Evolutionary conservation across 1,284 basidiomycete genomes (phyloP).

Genomic region (Rhodotorula sp.): DNA sequence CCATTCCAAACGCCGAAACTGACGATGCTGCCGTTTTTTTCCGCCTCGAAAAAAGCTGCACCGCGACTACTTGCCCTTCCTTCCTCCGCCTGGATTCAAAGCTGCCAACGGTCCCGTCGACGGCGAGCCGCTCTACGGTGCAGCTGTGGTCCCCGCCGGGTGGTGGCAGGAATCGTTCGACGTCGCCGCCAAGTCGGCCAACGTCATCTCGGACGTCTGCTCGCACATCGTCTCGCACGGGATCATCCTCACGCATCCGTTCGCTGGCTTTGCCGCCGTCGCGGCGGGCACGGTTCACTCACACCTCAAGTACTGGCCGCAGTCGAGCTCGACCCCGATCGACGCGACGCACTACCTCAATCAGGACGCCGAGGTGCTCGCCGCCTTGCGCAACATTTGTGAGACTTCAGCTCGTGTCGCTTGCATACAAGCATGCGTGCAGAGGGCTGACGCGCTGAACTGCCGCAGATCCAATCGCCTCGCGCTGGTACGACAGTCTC

Average conservation of each 20-base stretch:
- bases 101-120: conserved; percentile 39
- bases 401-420: background rate
- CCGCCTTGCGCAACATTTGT: conserved; percentile 30
- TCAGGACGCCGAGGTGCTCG: conserved; percentile 30
- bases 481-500: conserved; percentile 37
- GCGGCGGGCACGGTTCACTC: conserved; percentile 37
- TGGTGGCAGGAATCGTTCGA: conserved; percentile 40
- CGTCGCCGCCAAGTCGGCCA: conserved; percentile 25
- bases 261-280: conserved; percentile 38
- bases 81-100: conserved; percentile 39
- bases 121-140: conserved; percentile 39
- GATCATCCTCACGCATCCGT: conserved; percentile 37
- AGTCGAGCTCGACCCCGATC: conserved; percentile 12
- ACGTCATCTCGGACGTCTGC: conserved; percentile 34
- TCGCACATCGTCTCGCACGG: conserved; percentile 32
- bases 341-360: conserved; percentile 24
- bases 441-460: background rate
- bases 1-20: background rate
- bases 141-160: conserved; percentile 11
- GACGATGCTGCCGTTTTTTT: background rate
- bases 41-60: conserved; percentile 19
- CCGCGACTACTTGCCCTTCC: conserved; percentile 43
- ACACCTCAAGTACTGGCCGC: conserved; percentile 39
- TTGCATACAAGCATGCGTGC: too few relatives aligned
- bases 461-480: conserved; percentile 34